Percentiles rank a stretch among this genome's conserved stretches.
Evolutionary conservation across 805 yeast species (phyloP).

Genomic region (Yarrowia sp.): DNA sequence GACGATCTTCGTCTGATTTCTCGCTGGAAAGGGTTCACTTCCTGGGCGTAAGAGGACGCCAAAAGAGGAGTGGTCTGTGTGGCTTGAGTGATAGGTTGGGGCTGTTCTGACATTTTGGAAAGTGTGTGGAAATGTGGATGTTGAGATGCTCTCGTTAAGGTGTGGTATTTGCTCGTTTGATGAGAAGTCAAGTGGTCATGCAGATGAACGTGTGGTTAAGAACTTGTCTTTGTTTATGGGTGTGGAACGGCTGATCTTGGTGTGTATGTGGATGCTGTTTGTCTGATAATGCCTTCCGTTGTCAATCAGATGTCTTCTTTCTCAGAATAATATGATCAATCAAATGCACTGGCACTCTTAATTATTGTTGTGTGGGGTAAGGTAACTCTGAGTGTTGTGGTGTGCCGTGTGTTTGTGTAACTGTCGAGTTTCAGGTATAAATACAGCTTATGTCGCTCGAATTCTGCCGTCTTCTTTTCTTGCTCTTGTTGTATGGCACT

Average conservation of each 20-base stretch:
- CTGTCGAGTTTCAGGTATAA: too few relatives aligned
- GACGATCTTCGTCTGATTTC: constrained; percentile 39
- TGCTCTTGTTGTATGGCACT: too few relatives aligned
- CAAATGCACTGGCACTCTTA: too few relatives aligned
- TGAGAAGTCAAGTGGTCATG: background rate
- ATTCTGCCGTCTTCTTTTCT: too few relatives aligned
- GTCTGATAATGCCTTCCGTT: too few relatives aligned
- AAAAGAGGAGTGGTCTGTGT: constrained; percentile 30
- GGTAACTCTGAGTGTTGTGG: too few relatives aligned
- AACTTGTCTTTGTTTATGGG: background rate
- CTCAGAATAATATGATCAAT: too few relatives aligned
- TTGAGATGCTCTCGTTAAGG: background rate
- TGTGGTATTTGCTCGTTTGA: constrained; percentile 5
- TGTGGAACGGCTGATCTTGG: background rate
- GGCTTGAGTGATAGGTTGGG: constrained; percentile 20
- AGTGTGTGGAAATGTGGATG: background rate
- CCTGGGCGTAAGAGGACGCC: constrained; percentile 27
- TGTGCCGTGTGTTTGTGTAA: too few relatives aligned
- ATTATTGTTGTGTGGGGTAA: too few relatives aligned
- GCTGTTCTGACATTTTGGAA: background rate
- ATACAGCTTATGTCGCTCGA: too few relatives aligned
- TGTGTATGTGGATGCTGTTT: background rate
- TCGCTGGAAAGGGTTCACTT: constrained; percentile 33
- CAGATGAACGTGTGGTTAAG: too few relatives aligned
- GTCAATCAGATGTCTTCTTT: too few relatives aligned